Conservation (phyloP, 371 early-diverging fungal genomes). For the Syncephalastrum contaminatum region DNA sequence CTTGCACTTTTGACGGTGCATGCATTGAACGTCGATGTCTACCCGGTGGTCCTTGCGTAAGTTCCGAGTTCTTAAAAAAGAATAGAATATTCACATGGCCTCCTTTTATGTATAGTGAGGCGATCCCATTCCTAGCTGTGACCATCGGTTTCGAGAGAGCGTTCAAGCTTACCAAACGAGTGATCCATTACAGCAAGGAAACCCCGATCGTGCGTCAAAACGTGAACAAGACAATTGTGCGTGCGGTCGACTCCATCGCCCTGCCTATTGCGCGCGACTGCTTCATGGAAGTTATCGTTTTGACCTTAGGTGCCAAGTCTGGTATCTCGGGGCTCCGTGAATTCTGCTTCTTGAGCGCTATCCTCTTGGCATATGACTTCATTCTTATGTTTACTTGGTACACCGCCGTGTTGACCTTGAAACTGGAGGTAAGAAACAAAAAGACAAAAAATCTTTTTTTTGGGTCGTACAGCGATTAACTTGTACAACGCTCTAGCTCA, state of each 20-base stretch:
- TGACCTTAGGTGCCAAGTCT: slow-evolving; percentile 73
- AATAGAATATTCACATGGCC: background rate
- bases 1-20: slow-evolving; percentile 63
- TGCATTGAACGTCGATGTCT: slow-evolving; percentile 57
- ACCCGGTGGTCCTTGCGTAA: slow-evolving; percentile 59
- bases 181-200: slow-evolving; percentile 49
- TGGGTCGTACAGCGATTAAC: no score
- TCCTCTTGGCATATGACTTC: slow-evolving; percentile 77
- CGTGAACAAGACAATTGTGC: slow-evolving; percentile 61
- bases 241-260: slow-evolving; percentile 64
- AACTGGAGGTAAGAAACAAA: slow-evolving; percentile 67
- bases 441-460: background rate
- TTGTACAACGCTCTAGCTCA: slow-evolving; percentile 13
- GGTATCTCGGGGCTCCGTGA: slow-evolving; percentile 73
- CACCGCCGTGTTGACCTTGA: slow-evolving; percentile 79
- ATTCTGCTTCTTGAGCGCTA: slow-evolving; percentile 75
- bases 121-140: slow-evolving; percentile 86
- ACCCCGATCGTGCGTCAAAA: slow-evolving; percentile 27
- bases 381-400: slow-evolving; percentile 82
- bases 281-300: slow-evolving; percentile 74
- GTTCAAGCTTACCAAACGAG: slow-evolving; percentile 75
- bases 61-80: slow-evolving; percentile 7
- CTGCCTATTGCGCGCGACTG: slow-evolving; percentile 71
- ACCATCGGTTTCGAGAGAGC: slow-evolving; percentile 90
- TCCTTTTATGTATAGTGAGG: slow-evolving; percentile 46